Evolutionary conservation across 139 green algal genomes (phyloP).

Genomic region (Ettlia oleoabundans): DNA sequence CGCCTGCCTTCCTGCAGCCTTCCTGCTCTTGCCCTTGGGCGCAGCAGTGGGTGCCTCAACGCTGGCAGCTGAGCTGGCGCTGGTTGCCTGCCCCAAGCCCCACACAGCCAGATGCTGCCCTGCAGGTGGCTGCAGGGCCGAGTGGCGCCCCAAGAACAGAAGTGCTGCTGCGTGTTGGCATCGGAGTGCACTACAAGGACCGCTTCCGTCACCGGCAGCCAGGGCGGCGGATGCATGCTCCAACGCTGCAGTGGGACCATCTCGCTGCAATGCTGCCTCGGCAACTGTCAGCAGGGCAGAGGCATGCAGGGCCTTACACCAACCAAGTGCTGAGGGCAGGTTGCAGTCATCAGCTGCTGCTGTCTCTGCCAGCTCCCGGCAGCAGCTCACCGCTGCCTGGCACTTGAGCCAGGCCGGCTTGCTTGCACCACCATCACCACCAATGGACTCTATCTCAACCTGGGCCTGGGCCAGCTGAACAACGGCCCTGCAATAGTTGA

Average conservation of each 20-base stretch:
- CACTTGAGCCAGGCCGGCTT: not conserved
- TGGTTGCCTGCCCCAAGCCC: not conserved
- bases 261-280: not conserved
- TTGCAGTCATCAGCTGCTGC: not conserved
- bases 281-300: not conserved
- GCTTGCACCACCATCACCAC: not conserved
- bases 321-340: not conserved
- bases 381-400: not conserved
- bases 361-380: not conserved
- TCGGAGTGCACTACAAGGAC: not conserved
- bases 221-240: conserved; percentile 1
- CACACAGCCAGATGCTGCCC: conserved; percentile 7
- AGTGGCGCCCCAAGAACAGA: conserved; percentile 3
- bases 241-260: not conserved
- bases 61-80: not conserved
- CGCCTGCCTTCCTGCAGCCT: not conserved
- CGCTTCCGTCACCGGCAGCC: not conserved
- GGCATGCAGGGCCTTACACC: not conserved
- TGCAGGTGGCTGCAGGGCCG: not conserved
- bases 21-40: not conserved
- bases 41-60: not conserved
- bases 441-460: not conserved
- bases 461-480: conserved; percentile 2
- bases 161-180: conserved; percentile 11
- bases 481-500: not conserved